phyloP scores from a whole-genome alignment of 495 filamentous ascomycete species.

The Aspergillus coremiiformis region DNA sequence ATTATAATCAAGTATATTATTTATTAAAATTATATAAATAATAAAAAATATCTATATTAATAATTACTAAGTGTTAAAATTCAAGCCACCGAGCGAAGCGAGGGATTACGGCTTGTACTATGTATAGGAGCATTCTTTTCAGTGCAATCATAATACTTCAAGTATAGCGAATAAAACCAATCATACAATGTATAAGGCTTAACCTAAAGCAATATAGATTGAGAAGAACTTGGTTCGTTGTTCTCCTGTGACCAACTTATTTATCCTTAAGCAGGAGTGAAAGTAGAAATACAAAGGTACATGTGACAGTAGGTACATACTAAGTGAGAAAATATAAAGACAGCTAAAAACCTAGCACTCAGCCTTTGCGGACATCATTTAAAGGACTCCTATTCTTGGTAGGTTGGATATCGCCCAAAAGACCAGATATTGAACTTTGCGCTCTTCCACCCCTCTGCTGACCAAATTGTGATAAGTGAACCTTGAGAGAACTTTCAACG shows the following conservation, averaged over 20 bases:
- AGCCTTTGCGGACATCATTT: slow-evolving; percentile 16
- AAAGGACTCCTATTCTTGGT: slow-evolving; percentile 25
- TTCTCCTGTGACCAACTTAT: background rate
- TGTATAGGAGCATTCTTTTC: too few relatives aligned
- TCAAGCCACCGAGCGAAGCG: too few relatives aligned
- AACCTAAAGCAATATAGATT: too few relatives aligned
- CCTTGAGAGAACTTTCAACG: slow-evolving; percentile 51
- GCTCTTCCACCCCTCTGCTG: slow-evolving; percentile 38
- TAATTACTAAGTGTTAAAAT: too few relatives aligned
- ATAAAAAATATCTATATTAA: too few relatives aligned
- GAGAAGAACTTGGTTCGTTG: too few relatives aligned
- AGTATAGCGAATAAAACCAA: too few relatives aligned
- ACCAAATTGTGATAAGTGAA: slow-evolving; percentile 58
- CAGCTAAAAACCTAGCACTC: slow-evolving; percentile 11
- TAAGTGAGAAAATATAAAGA: slow-evolving; percentile 8
- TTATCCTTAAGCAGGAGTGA: background rate
- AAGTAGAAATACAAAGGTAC: background rate
- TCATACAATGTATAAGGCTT: too few relatives aligned
- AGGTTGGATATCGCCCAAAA: slow-evolving; percentile 29
- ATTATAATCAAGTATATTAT: too few relatives aligned
- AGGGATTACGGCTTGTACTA: too few relatives aligned
- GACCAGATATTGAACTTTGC: slow-evolving; percentile 20
- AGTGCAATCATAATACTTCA: too few relatives aligned
- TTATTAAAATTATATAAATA: too few relatives aligned
- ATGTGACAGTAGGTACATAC: background rate